phyloP scores from a whole-genome alignment of 2,329 filamentous ascomycete genomes.

The Apiospora aurea region DNA sequence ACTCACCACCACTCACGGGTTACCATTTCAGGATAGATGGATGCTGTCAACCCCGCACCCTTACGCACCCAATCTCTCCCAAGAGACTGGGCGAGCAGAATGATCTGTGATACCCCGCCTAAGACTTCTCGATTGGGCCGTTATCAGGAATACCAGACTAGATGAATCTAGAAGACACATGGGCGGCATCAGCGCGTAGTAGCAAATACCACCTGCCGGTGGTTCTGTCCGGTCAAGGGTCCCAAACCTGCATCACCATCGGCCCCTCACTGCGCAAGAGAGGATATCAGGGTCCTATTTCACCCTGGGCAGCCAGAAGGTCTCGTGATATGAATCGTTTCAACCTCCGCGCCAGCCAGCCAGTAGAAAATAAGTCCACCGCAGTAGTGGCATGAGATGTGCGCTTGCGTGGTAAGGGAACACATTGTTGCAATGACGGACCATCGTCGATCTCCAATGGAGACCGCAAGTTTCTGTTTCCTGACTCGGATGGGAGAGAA shows the following conservation, averaged over 20 bases:
- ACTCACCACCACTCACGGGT: slow-evolving; percentile 1
- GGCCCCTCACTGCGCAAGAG: not conserved
- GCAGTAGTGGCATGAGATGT: not conserved
- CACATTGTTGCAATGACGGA: not conserved
- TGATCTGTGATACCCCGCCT: slow-evolving; percentile 13
- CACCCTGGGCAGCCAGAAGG: not conserved
- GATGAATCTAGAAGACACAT: slow-evolving; percentile 1
- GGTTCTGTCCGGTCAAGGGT: not conserved
- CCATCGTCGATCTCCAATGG: slow-evolving; percentile 1
- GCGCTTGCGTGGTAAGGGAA: not conserved
- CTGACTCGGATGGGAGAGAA: not conserved
- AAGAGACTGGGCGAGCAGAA: slow-evolving; percentile 11
- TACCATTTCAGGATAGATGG: slow-evolving; percentile 9
- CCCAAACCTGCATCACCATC: not conserved
- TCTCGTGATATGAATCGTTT: not conserved
- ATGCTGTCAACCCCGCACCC: slow-evolving; percentile 18
- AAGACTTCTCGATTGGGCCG: slow-evolving; percentile 2
- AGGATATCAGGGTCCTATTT: slow-evolving; percentile 11
- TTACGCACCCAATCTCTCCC: slow-evolving; percentile 9
- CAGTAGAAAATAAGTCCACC: no score
- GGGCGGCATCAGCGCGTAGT: slow-evolving; percentile 11
- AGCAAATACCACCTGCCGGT: not conserved
- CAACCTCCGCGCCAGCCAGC: not conserved
- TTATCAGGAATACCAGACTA: not conserved
- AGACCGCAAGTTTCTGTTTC: not conserved